Evolutionary conservation across 2,329 filamentous ascomycete species (phyloP).

Genomic region (Curvularia eragrostidis): DNA sequence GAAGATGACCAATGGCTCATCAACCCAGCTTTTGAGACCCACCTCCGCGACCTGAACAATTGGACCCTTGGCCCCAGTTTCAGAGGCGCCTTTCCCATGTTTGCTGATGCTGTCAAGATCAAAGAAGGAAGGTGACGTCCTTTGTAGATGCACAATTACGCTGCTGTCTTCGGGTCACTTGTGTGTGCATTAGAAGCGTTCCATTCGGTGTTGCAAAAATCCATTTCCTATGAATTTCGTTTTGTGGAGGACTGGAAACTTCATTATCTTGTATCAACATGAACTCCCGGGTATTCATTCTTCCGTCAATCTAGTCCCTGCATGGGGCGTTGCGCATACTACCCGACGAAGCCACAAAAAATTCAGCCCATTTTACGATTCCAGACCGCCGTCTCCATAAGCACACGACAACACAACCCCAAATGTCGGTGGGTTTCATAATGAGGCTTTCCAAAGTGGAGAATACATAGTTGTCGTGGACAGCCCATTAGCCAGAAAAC

Average conservation of each 20-base stretch:
- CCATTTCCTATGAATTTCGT: neutral
- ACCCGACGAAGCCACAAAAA: neutral
- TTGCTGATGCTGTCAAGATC: constrained; percentile 50
- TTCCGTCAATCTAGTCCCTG: neutral
- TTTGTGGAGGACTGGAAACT: constrained; percentile 1
- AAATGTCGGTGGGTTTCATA: constrained; percentile 4
- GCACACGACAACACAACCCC: neutral
- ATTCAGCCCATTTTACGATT: neutral
- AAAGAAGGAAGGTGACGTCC: constrained; percentile 33
- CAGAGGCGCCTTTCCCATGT: constrained; percentile 66
- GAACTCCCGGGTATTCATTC: constrained; percentile 10
- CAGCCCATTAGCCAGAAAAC: neutral
- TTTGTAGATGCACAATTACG: constrained; percentile 20
- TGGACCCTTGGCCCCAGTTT: constrained; percentile 81
- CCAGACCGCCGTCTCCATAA: neutral
- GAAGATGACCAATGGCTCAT: constrained; percentile 71
- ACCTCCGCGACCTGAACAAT: constrained; percentile 76
- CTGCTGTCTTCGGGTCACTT: neutral
- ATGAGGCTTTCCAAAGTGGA: neutral
- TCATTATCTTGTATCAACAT: constrained; percentile 14
- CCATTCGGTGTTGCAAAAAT: constrained; percentile 11
- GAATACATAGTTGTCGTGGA: constrained; percentile 5
- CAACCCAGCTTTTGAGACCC: constrained; percentile 85
- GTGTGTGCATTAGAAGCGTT: constrained; percentile 7
- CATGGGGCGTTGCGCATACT: neutral